Percentiles rank a stretch among this genome's conserved stretches.
phyloP scores from a whole-genome alignment of 2,329 filamentous ascomycete genomes.

The Teratosphaeria destructans region DNA sequence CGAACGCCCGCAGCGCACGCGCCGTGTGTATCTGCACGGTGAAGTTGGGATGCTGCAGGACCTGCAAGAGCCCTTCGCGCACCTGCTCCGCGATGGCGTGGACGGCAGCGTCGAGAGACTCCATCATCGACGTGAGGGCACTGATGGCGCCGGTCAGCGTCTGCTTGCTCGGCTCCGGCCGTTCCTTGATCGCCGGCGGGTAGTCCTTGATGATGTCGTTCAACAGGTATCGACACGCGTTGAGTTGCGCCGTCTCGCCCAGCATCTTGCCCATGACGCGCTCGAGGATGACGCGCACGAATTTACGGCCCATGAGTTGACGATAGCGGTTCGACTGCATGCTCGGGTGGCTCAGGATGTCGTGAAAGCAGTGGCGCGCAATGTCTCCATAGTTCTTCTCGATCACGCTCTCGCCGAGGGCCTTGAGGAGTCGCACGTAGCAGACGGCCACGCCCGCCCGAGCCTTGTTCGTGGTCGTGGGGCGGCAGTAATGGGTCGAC shows the following conservation, averaged over 20 bases:
- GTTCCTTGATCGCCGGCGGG: slow-evolving; percentile 76
- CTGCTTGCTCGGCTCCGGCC: slow-evolving; percentile 80
- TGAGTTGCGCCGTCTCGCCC: slow-evolving; percentile 78
- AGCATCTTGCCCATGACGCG: slow-evolving; percentile 74
- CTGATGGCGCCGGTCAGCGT: slow-evolving; percentile 69
- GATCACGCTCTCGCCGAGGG: slow-evolving; percentile 70
- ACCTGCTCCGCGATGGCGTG: slow-evolving; percentile 70
- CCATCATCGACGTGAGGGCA: slow-evolving; percentile 67
- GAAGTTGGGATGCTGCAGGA: slow-evolving; percentile 89
- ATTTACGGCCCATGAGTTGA: slow-evolving; percentile 71
- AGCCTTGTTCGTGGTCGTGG: slow-evolving; percentile 67
- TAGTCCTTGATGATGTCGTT: slow-evolving; percentile 92
- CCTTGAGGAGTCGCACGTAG: slow-evolving; percentile 70
- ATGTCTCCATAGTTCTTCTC: slow-evolving; percentile 75
- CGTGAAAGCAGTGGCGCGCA: slow-evolving; percentile 66
- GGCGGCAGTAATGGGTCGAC: slow-evolving; percentile 67
- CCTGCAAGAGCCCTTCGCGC: slow-evolving; percentile 77
- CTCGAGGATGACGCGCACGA: slow-evolving; percentile 73
- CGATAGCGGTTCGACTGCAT: slow-evolving; percentile 81
- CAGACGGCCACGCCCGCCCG: slow-evolving; percentile 78
- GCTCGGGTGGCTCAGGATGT: slow-evolving; percentile 65
- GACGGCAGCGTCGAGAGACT: slow-evolving; percentile 70
- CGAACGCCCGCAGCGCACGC: slow-evolving; percentile 74
- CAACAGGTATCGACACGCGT: slow-evolving; percentile 69
- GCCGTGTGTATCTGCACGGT: slow-evolving; percentile 88